phyloP scores from a whole-genome alignment of 176 grass and related monocot species.

The Alopecurus myosuroides region DNA sequence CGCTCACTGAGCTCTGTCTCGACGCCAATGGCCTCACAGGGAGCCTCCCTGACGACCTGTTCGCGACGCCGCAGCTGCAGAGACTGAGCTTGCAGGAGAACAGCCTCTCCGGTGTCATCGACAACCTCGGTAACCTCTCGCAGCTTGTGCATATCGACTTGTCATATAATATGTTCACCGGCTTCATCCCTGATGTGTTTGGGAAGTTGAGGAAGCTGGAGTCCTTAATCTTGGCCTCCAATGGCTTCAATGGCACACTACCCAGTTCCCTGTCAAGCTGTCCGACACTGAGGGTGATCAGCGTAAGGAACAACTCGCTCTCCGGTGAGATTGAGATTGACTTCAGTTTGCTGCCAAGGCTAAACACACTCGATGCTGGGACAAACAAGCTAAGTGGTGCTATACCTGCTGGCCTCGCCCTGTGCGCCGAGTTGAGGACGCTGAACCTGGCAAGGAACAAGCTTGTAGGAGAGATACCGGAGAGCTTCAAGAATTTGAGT shows the following conservation, averaged over 20 bases:
- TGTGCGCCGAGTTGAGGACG: slow-evolving; percentile 51
- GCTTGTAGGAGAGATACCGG: slow-evolving; percentile 58
- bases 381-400: slow-evolving; percentile 51
- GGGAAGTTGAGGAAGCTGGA: slow-evolving; percentile 51
- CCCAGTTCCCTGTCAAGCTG: slow-evolving; percentile 61
- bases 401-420: slow-evolving; percentile 44
- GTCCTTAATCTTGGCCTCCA: slow-evolving; percentile 41
- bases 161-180: slow-evolving; percentile 60
- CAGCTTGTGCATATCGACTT: slow-evolving; percentile 65
- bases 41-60: slow-evolving; percentile 60
- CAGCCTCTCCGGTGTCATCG: slow-evolving; percentile 43
- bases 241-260: slow-evolving; percentile 48
- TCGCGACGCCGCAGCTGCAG: slow-evolving; percentile 34
- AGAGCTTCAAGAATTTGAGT: slow-evolving; percentile 54
- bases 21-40: slow-evolving; percentile 55
- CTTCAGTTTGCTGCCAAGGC: slow-evolving; percentile 36
- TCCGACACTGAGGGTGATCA: slow-evolving; percentile 45
- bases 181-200: slow-evolving; percentile 74
- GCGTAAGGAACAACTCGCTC: slow-evolving; percentile 74
- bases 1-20: slow-evolving; percentile 57
- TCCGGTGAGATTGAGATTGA: slow-evolving; percentile 40
- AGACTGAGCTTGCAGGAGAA: slow-evolving; percentile 60
- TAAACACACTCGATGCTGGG: slow-evolving; percentile 72
- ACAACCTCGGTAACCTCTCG: slow-evolving; percentile 52
- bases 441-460: slow-evolving; percentile 84